phyloP scores from a whole-genome alignment of 306 rosid species.

The Mimosa pudica region DNA sequence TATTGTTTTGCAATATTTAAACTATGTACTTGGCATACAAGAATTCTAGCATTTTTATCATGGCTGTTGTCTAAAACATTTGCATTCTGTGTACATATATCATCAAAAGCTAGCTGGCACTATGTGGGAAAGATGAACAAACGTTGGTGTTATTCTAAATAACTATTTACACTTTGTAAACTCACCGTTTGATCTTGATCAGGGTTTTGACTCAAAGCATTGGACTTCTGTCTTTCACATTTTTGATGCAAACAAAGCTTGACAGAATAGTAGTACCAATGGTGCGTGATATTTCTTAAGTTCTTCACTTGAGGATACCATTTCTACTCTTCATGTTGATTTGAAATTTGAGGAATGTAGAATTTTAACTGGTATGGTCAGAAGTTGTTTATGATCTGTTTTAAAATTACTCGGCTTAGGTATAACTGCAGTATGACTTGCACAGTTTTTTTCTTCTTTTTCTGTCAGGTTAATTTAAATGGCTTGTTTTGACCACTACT shows the following conservation, averaged over 20 bases:
- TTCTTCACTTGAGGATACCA: constrained; percentile 21
- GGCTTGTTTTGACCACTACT: constrained; percentile 11
- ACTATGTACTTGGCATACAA: constrained; percentile 7
- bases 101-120: not conserved
- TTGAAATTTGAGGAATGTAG: constrained; percentile 8
- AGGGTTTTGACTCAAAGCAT: constrained; percentile 85
- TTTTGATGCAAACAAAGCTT: constrained; percentile 59
- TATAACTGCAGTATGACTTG: constrained; percentile 5
- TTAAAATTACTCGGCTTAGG: constrained; percentile 1
- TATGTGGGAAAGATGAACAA: constrained; percentile 13
- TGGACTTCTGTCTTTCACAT: constrained; percentile 93
- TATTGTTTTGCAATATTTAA: constrained; percentile 2
- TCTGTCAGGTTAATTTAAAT: not conserved
- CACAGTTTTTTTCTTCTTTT: not conserved
- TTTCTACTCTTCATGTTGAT: constrained; percentile 21
- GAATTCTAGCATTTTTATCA: constrained; percentile 16
- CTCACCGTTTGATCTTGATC: constrained; percentile 39
- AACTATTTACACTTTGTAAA: constrained; percentile 11
- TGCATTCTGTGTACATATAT: not conserved
- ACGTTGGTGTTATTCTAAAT: constrained; percentile 22
- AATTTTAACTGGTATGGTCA: constrained; percentile 16
- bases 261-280: constrained; percentile 93
- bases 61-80: not conserved
- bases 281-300: constrained; percentile 62
- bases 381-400: constrained; percentile 7